These are phyloP conservation scores for Pachysandra terminalis DNA, from an alignment of 164 flowering plant genomes.

Conservation along the genomic window DNA sequence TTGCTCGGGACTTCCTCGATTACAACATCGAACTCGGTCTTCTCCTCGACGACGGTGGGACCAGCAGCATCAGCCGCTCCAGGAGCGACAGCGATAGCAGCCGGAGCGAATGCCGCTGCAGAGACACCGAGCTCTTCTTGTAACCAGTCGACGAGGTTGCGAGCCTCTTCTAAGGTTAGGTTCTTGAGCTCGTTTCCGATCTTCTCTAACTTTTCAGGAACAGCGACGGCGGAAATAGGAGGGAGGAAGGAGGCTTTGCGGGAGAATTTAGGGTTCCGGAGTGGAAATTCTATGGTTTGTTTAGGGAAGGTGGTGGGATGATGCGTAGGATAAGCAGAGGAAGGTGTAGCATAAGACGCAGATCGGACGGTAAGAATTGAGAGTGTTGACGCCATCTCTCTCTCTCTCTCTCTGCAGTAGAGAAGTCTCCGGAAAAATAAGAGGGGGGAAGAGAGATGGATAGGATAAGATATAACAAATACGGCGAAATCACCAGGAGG, in stretches of 20 bases:
- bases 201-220: slow-evolving; percentile 56
- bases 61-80: slow-evolving; percentile 43
- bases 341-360: slow-evolving; percentile 22
- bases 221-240: slow-evolving; percentile 50
- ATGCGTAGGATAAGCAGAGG: slow-evolving; percentile 24
- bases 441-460: slow-evolving; percentile 8
- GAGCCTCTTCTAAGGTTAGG: slow-evolving; percentile 72
- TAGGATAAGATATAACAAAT: slow-evolving; percentile 12
- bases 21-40: slow-evolving; percentile 93
- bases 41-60: slow-evolving; percentile 66
- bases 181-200: slow-evolving; percentile 53
- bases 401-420: neutral
- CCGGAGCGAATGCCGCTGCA: slow-evolving; percentile 86
- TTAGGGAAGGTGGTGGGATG: slow-evolving; percentile 22
- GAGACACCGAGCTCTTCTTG: slow-evolving; percentile 94
- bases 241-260: slow-evolving; percentile 37
- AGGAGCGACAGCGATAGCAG: slow-evolving; percentile 48
- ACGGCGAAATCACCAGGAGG: no score
- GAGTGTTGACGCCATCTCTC: slow-evolving; percentile 31
- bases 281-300: slow-evolving; percentile 24
- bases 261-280: slow-evolving; percentile 23
- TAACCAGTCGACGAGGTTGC: slow-evolving; percentile 63
- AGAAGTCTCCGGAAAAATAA: slow-evolving; percentile 8
- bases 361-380: slow-evolving; percentile 36
- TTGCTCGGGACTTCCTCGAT: slow-evolving; percentile 90